These are phyloP conservation scores for Crithidia fasciculata DNA, from an alignment of 208 protist genomes.

Conservation along the genomic window DNA sequence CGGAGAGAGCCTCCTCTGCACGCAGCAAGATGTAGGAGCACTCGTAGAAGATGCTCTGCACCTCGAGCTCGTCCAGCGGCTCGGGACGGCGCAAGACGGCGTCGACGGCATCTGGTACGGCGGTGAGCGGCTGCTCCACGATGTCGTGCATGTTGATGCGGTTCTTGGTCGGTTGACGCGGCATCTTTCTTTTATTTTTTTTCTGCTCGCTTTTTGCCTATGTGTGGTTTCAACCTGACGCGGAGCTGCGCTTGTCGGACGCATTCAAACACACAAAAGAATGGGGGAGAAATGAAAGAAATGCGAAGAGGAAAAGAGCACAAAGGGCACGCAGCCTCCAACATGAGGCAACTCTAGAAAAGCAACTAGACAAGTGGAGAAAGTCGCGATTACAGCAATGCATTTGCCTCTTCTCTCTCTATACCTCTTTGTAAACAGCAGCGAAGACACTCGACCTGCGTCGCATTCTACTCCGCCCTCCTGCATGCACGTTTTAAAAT, in stretches of 20 bases:
- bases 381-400: no score
- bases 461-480: no score
- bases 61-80: constrained; percentile 79
- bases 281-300: constrained; percentile 21
- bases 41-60: constrained; percentile 82
- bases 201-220: no score
- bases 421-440: no score
- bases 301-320: constrained; percentile 1
- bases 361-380: no score
- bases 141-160: constrained; percentile 93
- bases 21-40: constrained; percentile 81
- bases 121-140: constrained; percentile 75
- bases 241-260: no score
- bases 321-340: background rate
- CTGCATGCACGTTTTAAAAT: no score
- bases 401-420: no score
- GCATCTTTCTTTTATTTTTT: constrained; percentile 34
- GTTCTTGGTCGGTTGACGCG: constrained; percentile 76
- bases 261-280: background rate
- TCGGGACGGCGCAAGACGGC: constrained; percentile 83
- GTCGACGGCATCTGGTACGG: constrained; percentile 77
- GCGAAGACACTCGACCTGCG: no score
- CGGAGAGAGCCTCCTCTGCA: constrained; percentile 82
- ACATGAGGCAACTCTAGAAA: no score
- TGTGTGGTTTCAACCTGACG: no score